These are phyloP conservation scores for Kodamaea restingae DNA, from an alignment of 805 yeast genomes.

Conservation along the genomic window DNA sequence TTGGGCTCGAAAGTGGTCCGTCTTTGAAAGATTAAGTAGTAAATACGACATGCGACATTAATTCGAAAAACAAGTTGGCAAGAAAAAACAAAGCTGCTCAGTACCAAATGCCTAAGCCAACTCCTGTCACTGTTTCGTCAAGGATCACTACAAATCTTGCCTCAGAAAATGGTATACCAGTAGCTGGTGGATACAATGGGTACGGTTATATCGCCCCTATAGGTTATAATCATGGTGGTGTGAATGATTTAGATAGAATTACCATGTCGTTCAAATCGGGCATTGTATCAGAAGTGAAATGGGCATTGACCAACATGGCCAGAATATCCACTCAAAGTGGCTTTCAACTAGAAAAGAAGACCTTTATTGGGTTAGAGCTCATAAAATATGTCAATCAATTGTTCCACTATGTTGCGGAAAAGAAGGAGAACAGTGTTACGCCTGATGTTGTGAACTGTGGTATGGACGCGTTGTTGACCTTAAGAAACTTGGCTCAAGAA, in stretches of 20 bases:
- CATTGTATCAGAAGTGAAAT: conserved; percentile 61
- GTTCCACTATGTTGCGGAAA: conserved; percentile 21
- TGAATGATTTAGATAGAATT: conserved; percentile 60
- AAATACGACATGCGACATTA: too few relatives aligned
- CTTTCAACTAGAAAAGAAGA: conserved; percentile 35
- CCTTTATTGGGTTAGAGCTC: conserved; percentile 40
- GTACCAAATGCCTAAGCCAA: conserved; percentile 1
- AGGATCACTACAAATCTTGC: conserved; percentile 8
- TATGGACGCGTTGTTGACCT: conserved; percentile 53
- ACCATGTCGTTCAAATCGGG: conserved; percentile 66
- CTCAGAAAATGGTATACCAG: conserved; percentile 6
- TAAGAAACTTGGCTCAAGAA: conserved; percentile 83
- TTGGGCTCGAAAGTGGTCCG: too few relatives aligned
- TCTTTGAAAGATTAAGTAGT: too few relatives aligned
- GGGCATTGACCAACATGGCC: conserved; percentile 59
- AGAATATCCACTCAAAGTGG: conserved; percentile 32
- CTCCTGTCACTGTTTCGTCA: conserved; percentile 8
- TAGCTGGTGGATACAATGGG: conserved; percentile 12
- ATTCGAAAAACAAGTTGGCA: not conserved
- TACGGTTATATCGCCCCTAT: conserved; percentile 13
- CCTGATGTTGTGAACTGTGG: conserved; percentile 23
- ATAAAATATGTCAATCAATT: conserved; percentile 36
- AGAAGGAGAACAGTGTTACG: conserved; percentile 14
- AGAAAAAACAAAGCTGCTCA: conserved; percentile 2
- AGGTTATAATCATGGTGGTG: conserved; percentile 47